phyloP scores from a whole-genome alignment of 1,284 basidiomycete species.

The Trichosporon asahii region DNA sequence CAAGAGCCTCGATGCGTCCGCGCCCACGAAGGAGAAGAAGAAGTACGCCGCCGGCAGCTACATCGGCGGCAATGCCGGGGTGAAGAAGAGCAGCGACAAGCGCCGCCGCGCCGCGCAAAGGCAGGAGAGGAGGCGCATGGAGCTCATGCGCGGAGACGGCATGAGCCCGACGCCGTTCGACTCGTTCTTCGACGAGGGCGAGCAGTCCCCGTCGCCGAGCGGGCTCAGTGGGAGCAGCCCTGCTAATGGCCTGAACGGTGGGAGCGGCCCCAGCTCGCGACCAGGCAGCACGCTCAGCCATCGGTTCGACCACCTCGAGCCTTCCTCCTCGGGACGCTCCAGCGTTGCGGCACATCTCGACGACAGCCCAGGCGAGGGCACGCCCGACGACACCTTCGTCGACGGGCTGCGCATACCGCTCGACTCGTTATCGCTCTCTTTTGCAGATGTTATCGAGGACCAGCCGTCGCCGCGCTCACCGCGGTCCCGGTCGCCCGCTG shows the following conservation, averaged over 20 bases:
- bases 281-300: neutral
- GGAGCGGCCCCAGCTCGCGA: neutral
- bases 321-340: neutral
- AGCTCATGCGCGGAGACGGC: neutral
- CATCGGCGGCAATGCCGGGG: constrained; percentile 11
- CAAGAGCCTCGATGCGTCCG: constrained; percentile 12
- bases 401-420: constrained; percentile 40
- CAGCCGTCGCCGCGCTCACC: neutral
- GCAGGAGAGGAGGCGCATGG: neutral
- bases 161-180: neutral
- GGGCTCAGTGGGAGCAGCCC: too few relatives aligned
- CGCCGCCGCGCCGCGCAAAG: neutral
- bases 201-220: neutral
- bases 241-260: neutral
- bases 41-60: neutral
- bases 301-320: neutral
- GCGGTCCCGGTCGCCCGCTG: neutral
- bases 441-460: constrained; percentile 41
- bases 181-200: neutral
- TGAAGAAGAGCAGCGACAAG: constrained; percentile 1
- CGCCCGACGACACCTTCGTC: constrained; percentile 29
- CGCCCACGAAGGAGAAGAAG: constrained; percentile 12
- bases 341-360: neutral
- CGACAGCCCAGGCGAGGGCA: neutral
- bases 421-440: constrained; percentile 46